Evolutionary conservation across 129 eudicot species (phyloP), one percentile per base, ranked within the genome.

Genomic region (Flaveria bidentis): DNA sequence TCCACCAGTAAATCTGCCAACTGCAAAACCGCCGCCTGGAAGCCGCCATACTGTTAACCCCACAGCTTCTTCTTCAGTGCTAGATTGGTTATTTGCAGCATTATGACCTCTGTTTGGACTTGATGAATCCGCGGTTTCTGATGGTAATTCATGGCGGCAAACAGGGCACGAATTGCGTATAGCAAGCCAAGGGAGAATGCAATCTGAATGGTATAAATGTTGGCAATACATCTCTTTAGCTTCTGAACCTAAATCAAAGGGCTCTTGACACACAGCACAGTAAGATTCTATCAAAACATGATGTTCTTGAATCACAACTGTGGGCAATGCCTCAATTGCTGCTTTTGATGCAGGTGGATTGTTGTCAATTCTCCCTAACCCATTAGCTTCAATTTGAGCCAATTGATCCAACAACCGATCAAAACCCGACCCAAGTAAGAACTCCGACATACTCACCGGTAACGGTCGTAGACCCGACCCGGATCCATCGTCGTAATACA

Each of bases 1-100:
- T 25, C 98, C 96, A 0, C 98, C 98, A 0, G 91, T 67, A 76
- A 92, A 92, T 57, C 96, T 83, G 85, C 98, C 98, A 5, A 92
- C 98, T 0, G 98, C 98, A 78, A 92, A 92, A 44, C 97, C 97
- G 0, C 98, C 98, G 10, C 98, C 98, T 0, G 98, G 98, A 18
- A 93, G 58, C 69, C 98, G 85, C 98, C 98, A 93, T 67, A 93
- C 90, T 0, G 98, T 93, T 60, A 93, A 41, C 55, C 98, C 98
- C 16, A 93, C 95, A 0, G 95, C 81, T 66, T 93, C 92, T 45
- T 87, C 98, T 65, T 90, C 94, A 44, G 74, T 82, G 39, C 76
- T 66, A 25, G 85, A 2, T 46, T 72, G 73, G 56, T 15, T 44
- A 23, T 71, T 50, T 60, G 63, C 76, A 3, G 85, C 88, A 47